Percentiles rank a stretch among this genome's conserved stretches.
These are phyloP conservation scores for Clitocybe nebularis DNA, from an alignment of 1,284 basidiomycete genomes.

Conservation along the genomic window DNA sequence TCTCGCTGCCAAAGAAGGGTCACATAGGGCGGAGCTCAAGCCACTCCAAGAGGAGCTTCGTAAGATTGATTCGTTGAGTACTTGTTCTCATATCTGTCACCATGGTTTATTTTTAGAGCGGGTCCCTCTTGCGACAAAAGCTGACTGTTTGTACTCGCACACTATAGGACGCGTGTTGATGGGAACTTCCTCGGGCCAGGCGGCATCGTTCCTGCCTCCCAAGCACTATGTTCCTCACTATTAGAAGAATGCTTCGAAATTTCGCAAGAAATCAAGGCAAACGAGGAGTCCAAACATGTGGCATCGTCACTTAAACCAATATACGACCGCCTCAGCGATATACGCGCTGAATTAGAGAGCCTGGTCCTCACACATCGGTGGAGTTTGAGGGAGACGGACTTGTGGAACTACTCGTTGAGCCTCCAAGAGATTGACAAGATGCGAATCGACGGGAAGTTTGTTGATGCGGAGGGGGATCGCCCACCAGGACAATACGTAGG, in stretches of 20 bases:
- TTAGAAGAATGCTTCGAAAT: slow-evolving; percentile 98
- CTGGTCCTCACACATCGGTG: slow-evolving; percentile 94
- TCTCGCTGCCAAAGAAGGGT: slow-evolving; percentile 83
- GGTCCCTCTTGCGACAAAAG: slow-evolving; percentile 7
- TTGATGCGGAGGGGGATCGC: slow-evolving; percentile 90
- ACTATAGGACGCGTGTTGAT: slow-evolving; percentile 81
- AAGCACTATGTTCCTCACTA: slow-evolving; percentile 85
- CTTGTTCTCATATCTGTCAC: slow-evolving; percentile 29
- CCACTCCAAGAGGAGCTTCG: slow-evolving; percentile 89
- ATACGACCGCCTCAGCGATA: slow-evolving; percentile 86
- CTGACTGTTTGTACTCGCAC: slow-evolving; percentile 16
- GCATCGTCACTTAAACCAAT: slow-evolving; percentile 89
- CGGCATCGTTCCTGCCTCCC: slow-evolving; percentile 87
- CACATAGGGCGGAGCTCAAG: slow-evolving; percentile 86
- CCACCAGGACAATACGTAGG: slow-evolving; percentile 88
- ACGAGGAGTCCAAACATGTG: slow-evolving; percentile 91
- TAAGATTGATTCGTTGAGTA: slow-evolving; percentile 91
- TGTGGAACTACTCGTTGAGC: slow-evolving; percentile 92
- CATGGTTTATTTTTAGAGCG: slow-evolving; percentile 21
- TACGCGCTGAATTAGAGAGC: slow-evolving; percentile 85
- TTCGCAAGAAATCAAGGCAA: slow-evolving; percentile 91
- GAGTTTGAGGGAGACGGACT: slow-evolving; percentile 94
- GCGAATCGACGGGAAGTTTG: slow-evolving; percentile 95
- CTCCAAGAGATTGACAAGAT: slow-evolving; percentile 97
- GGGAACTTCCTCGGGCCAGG: slow-evolving; percentile 95